These are phyloP conservation scores for Stephania cephalantha DNA, from an alignment of 164 flowering plant genomes.

Conservation along the genomic window DNA sequence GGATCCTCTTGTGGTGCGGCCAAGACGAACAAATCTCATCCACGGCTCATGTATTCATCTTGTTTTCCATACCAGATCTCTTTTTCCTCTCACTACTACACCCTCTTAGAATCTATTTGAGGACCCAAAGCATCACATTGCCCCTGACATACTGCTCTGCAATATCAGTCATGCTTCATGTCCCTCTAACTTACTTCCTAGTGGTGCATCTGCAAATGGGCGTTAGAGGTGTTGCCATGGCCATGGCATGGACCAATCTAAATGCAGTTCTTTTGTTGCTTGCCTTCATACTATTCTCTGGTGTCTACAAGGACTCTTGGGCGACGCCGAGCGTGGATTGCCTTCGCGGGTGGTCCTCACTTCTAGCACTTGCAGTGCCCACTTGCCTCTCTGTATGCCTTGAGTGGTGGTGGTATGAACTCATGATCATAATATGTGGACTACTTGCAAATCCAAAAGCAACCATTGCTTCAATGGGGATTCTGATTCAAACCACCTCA, in stretches of 20 bases:
- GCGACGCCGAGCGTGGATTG: constrained; percentile 20
- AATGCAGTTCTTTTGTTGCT: constrained; percentile 10
- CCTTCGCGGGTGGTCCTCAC: constrained; percentile 19
- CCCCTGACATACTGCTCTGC: constrained; percentile 22
- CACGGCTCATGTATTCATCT: constrained; percentile 19
- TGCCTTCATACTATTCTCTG: constrained; percentile 15
- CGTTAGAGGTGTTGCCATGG: constrained; percentile 25
- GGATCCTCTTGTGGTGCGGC: constrained; percentile 27
- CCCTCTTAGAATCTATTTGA: constrained; percentile 26
- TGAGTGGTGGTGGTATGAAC: constrained; percentile 37
- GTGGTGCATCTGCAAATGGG: constrained; percentile 20
- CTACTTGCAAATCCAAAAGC: constrained; percentile 23
- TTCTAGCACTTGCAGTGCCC: constrained; percentile 24
- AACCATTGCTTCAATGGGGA: constrained; percentile 25
- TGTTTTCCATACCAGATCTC: constrained; percentile 30
- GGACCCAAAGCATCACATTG: constrained; percentile 19
- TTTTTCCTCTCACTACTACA: constrained; percentile 25
- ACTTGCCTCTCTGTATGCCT: constrained; percentile 32
- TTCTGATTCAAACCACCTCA: constrained; percentile 24
- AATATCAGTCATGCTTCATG: constrained; percentile 14
- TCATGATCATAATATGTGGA: constrained; percentile 24
- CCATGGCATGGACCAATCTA: constrained; percentile 22
- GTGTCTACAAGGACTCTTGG: constrained; percentile 24
- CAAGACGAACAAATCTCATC: constrained; percentile 24
- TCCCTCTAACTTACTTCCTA: constrained; percentile 18